These are phyloP conservation scores for Pestalotiopsis sp. DNA, from an alignment of 2,329 filamentous ascomycete genomes.

Conservation along the genomic window DNA sequence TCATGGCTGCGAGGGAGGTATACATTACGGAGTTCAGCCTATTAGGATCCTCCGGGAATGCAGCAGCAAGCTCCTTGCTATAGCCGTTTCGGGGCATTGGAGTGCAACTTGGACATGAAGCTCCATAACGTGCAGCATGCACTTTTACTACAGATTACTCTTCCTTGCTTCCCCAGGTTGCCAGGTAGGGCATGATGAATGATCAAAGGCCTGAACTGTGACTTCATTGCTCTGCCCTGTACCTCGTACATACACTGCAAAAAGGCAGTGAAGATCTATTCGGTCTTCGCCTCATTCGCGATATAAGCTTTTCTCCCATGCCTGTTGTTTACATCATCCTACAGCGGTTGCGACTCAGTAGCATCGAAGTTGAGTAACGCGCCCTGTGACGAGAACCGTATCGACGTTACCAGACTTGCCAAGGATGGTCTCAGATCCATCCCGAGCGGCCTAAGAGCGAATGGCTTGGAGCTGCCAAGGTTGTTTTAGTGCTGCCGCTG, in stretches of 20 bases:
- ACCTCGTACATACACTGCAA: no score
- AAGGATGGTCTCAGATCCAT: background rate
- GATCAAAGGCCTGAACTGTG: background rate
- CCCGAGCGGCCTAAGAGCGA: background rate
- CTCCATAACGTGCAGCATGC: background rate
- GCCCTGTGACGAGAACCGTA: background rate
- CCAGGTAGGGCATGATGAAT: background rate
- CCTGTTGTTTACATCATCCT: background rate
- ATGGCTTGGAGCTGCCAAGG: conserved; percentile 6
- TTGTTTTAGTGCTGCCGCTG: background rate
- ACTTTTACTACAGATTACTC: background rate
- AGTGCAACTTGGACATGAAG: background rate
- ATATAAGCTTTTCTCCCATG: background rate
- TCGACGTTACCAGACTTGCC: background rate
- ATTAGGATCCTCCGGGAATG: background rate
- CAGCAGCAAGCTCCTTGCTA: background rate
- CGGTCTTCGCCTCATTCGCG: background rate
- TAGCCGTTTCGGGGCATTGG: background rate
- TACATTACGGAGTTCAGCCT: background rate
- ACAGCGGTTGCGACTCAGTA: background rate
- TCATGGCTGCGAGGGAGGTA: background rate
- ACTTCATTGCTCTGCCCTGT: background rate
- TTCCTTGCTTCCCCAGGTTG: background rate
- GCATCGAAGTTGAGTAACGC: background rate
- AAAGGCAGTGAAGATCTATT: background rate